Base-by-base conservation (phyloP, 192 early-diverging fungal species). In the Phlyctochytrium bullatum region DNA sequence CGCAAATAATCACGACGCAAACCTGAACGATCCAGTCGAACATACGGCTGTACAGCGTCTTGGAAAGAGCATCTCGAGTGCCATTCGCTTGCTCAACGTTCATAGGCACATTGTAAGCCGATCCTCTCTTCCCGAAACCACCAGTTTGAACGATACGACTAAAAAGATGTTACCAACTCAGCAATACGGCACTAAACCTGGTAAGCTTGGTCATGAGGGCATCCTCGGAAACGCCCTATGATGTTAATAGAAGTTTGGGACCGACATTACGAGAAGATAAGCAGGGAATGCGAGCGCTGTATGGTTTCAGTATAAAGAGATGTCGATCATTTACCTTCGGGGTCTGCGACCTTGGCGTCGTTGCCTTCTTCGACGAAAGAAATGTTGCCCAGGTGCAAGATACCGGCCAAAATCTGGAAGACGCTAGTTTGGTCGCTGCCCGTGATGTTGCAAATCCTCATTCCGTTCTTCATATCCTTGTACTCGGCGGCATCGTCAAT, bases 331-430 rank as follows among this genome's bases (percentile, higher is more conserved):
- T 70, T 33, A 76, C 54, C 51, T 51, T 71, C 69, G 2, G 62
- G 58, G 34, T 80, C 75, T 1, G 76, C 69, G 16, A 79, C 62
- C 32, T 57, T 65, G 12, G 91, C 93, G 34, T 88, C 83, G 66
- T 89, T 85, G 16, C 72, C 87, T 60, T 89, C 88, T 73, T 97
- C 95, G 24, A 70, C 69, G 75, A 99, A 99, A 57, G 90, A 83
- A 28, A 95, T 80, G 71, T 99, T 99, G 62, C 97, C 97, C 35
- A 99, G 79, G 89, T 97, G 97, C 73, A 99, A 82, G 67, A 99
- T 90, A 35, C 90, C 91, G 10, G 95, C 92, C 35, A 99, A 78
- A 78, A 98, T 95, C 62, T 91, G 83, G 73, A 95, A 91, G 47
- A 99, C 92, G 33, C 90, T 83, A 65, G 85, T 83, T 77, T 96